Base-by-base conservation (phyloP, 192 early-diverging fungal genomes). In the Dissophora globulifera region DNA sequence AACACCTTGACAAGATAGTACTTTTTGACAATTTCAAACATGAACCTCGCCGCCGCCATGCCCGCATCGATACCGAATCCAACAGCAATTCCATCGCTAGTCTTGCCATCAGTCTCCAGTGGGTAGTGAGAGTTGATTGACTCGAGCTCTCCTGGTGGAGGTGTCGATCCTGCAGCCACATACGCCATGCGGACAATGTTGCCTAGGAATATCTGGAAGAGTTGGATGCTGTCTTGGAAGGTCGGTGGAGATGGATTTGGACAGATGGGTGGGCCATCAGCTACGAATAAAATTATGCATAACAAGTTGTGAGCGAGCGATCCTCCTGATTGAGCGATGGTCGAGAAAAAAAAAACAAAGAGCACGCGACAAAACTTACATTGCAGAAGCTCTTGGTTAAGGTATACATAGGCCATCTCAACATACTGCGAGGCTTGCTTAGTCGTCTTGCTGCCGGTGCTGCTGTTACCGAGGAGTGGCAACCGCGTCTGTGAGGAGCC, bases 1-100 rank as follows among this genome's bases (percentile, higher is more conserved):
- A 95, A 92, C 23, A 95, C 82, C 52, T 88, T 82, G 19, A 83
- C 69, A 5, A 95, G 78, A 58, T 93, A 94, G 42, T 82, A 69
- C 17, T 83, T 84, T 45, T 83, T 83, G 62, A 94, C 85, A 20
- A 92, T 79, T n/a, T 88, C 78, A 82, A 91, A 95, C 78, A 93
- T 85, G 59, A 90, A 88, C 27, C 82, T 79, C 17, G 89, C 83
- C 25, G 86, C 79, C 2, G 81, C 81, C 23, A 82, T 71, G 13
- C 86, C 86, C 13, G 84, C 81, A 71, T 87, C 85, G 60, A 88
- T 87, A 12, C 85, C 81, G 23, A 90, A 82, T 10, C 84, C 85
- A 4, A 81, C 82, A 13, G 88, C 86, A 45, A 87, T 86, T 1
- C 82, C 86, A 65, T 88, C 84, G 47, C 88, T 83, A 1, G 58